Percentiles rank a stretch among this genome's conserved stretches.
phyloP scores from a whole-genome alignment of 345 rosid genomes.

The Mangifera indica region DNA sequence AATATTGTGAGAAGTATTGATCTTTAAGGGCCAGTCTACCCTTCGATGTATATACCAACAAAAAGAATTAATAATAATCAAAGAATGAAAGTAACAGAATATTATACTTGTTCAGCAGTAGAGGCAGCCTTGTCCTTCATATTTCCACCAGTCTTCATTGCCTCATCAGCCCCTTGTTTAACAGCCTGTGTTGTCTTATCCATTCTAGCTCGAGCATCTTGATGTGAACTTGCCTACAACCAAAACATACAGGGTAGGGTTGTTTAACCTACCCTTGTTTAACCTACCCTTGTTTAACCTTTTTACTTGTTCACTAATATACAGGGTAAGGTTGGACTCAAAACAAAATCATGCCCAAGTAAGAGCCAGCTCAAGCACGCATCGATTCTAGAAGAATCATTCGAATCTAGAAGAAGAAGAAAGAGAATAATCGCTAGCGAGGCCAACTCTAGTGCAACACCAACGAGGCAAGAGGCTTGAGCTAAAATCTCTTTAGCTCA shows the following conservation, averaged over 20 bases:
- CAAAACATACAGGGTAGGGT: constrained; percentile 22
- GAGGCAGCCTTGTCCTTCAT: constrained; percentile 22
- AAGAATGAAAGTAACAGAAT: not conserved
- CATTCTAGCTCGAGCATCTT: constrained; percentile 10
- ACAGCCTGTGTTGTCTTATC: constrained; percentile 18
- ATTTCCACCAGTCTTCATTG: constrained; percentile 7
- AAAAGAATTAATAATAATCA: not conserved
- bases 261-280: too few relatives aligned
- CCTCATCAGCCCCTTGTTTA: constrained; percentile 29
- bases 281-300: constrained; percentile 31
- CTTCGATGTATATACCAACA: not conserved
- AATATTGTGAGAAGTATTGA: too few relatives aligned
- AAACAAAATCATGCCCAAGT: too few relatives aligned
- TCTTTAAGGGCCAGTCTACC: not conserved
- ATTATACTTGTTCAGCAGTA: constrained; percentile 27
- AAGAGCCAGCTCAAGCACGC: too few relatives aligned
- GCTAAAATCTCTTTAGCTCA: too few relatives aligned
- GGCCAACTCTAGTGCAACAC: too few relatives aligned
- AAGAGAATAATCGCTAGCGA: too few relatives aligned
- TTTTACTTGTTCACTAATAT: too few relatives aligned
- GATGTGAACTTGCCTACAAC: constrained; percentile 22
- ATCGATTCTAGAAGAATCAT: too few relatives aligned
- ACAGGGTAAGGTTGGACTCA: too few relatives aligned
- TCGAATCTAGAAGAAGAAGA: too few relatives aligned
- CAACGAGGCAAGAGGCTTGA: too few relatives aligned